A percentile compares a stretch with the other conserved stretches of the same genome.
Conservation (phyloP, 768 basidiomycete species). For the Boletus insuetus region DNA sequence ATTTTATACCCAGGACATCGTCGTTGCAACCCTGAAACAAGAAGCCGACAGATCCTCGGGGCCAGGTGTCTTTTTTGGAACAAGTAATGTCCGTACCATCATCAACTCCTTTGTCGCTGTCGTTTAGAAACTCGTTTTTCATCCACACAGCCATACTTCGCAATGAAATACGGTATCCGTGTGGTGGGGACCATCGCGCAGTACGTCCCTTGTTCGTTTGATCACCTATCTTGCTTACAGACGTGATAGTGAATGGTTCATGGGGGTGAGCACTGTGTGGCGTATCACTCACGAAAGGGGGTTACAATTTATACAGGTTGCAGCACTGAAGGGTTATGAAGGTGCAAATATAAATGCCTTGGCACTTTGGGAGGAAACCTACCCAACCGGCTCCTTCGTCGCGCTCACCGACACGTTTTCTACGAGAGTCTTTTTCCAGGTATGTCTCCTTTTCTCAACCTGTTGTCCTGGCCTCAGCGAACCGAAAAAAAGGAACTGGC, state of each 20-base stretch:
- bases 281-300: not conserved
- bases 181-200: constrained; percentile 86
- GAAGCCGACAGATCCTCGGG: constrained; percentile 52
- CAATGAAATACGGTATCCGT: constrained; percentile 61
- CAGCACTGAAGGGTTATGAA: constrained; percentile 81
- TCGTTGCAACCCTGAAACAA: constrained; percentile 65
- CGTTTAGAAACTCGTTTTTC: not conserved
- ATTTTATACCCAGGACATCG: constrained; percentile 70
- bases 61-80: constrained; percentile 58
- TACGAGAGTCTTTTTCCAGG: constrained; percentile 81
- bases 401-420: constrained; percentile 97
- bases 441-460: constrained; percentile 22
- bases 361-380: constrained; percentile 83
- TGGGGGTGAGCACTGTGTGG: constrained; percentile 57
- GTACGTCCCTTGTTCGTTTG: constrained; percentile 43
- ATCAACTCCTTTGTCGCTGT: not conserved
- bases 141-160: constrained; percentile 69
- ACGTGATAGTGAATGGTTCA: constrained; percentile 76
- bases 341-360: constrained; percentile 70
- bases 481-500: constrained; percentile 50
- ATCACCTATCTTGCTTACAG: constrained; percentile 2
- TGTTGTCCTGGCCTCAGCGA: not conserved
- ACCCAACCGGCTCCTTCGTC: constrained; percentile 54
- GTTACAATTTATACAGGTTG: constrained; percentile 49
- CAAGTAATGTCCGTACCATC: constrained; percentile 72